Evolutionary conservation across 805 yeast species (phyloP), one percentile per base, ranked within the genome.

Genomic region (Sugiyamaella valdiviana): DNA sequence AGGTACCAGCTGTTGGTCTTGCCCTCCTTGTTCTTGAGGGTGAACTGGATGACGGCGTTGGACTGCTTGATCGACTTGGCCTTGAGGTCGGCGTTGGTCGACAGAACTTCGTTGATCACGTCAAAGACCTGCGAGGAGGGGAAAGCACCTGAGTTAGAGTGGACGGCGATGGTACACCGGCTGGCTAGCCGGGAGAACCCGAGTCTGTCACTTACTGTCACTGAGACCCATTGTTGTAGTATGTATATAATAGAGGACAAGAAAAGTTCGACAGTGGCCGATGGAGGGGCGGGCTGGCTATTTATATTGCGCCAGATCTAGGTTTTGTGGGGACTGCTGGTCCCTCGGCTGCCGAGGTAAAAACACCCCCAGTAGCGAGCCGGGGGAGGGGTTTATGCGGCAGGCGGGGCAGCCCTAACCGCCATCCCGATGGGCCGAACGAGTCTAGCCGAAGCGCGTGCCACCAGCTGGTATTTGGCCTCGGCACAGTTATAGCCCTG

Each of bases 31-130:
- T 79, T 80, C 68, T 77, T 79, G 59, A 85, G 73, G 56, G 82
- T 80, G 65, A 86, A 82, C 41, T 75, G 78, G 51, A 86, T 79
- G 29, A 76, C 67, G 29, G 86, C 80, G 59, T 79, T 76, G 60
- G 85, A 80, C 63, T 65, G 60, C 63, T 68, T 68, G 58, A 69
- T 57, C 56, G 59, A 60, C 59, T 62, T 59, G 52, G 58, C 50
- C 58, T 58, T 61, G 50, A 54, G 52, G 35, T 58, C 62, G 40
- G 58, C 64, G 52, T 59, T 63, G 53, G 55, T 42, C n/a, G 43
- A 45, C 35, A 69, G 54, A 41, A 64, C 63, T 45, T 56, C 48
- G 44, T 57, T 53, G 57, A 69, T 64, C 44, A 61, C 56, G 55
- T 69, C 73, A 48, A 69, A 69, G 46, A 69, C 66, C 35, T 48